phyloP scores from a whole-genome alignment of 1,284 basidiomycete species.

The Ustilago nuda region DNA sequence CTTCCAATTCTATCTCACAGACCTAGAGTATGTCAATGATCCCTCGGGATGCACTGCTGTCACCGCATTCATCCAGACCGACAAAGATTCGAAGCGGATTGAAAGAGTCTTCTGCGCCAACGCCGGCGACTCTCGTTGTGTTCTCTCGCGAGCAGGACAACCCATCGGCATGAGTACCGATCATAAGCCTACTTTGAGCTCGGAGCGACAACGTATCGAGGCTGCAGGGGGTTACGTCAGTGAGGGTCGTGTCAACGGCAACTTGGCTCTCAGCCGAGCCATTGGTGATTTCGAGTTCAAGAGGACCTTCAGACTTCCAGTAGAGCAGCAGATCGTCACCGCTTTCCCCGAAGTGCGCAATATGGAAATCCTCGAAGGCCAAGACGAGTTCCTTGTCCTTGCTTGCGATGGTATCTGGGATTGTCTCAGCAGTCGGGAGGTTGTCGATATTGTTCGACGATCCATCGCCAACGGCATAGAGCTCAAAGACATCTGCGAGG shows the following conservation, averaged over 20 bases:
- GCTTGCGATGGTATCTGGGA: conserved; percentile 99
- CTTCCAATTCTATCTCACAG: conserved; percentile 70
- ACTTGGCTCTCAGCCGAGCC: conserved; percentile 93
- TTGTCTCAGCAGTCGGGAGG: conserved; percentile 91
- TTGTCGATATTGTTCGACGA: conserved; percentile 87
- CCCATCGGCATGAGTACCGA: conserved; percentile 91
- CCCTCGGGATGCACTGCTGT: conserved; percentile 98
- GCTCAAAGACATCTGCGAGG: conserved; percentile 84
- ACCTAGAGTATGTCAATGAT: conserved; percentile 86
- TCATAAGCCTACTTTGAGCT: conserved; percentile 91
- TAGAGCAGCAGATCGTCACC: conserved; percentile 95
- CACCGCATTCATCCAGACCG: conserved; percentile 73
- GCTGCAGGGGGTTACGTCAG: conserved; percentile 97
- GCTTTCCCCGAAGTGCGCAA: conserved; percentile 89
- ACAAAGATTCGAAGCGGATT: conserved; percentile 30
- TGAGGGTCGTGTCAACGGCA: conserved; percentile 97
- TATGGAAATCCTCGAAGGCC: conserved; percentile 79
- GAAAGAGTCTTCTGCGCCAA: conserved; percentile 76
- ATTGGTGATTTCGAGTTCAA: conserved; percentile 99
- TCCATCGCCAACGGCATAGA: conserved; percentile 84
- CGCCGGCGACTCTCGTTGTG: conserved; percentile 94
- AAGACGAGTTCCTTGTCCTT: conserved; percentile 95
- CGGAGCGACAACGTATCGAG: conserved; percentile 86
- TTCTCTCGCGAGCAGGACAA: conserved; percentile 86
- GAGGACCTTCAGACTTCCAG: conserved; percentile 82